phyloP scores from a whole-genome alignment of 192 early-diverging fungal species.

The Coemansia sp. region DNA sequence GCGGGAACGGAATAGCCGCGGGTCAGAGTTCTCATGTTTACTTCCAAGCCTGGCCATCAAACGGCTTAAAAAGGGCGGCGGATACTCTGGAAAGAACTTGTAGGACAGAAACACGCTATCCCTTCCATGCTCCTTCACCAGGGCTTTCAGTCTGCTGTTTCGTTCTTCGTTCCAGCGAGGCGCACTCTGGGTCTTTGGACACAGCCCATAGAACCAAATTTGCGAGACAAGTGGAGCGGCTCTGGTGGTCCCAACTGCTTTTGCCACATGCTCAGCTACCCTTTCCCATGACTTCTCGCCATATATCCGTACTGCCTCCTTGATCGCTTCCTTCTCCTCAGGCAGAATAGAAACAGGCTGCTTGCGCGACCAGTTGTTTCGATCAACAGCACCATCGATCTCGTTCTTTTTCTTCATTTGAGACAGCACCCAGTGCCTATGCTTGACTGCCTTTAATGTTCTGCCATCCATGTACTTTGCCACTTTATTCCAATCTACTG shows the following conservation, averaged over 20 bases:
- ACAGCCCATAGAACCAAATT: constrained; percentile 18
- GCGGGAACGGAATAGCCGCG: neutral
- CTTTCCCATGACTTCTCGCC: constrained; percentile 34
- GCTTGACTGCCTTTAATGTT: constrained; percentile 1
- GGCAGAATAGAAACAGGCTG: neutral
- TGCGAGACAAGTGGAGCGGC: neutral
- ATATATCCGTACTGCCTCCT: constrained; percentile 10
- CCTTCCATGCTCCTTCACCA: constrained; percentile 21
- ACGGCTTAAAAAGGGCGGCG: constrained; percentile 11
- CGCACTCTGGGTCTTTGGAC: constrained; percentile 26
- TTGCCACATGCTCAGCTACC: constrained; percentile 20
- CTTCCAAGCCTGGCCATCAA: constrained; percentile 16
- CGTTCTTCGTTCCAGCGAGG: constrained; percentile 22
- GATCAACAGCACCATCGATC: too few relatives aligned
- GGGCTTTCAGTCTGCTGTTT: constrained; percentile 7
- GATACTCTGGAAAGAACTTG: constrained; percentile 48
- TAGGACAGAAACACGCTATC: constrained; percentile 40
- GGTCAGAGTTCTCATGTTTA: constrained; percentile 12
- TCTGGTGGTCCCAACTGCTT: constrained; percentile 8
- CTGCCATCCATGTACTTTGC: constrained; percentile 2
- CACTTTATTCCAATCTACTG: constrained; percentile 9
- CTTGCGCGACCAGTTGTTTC: too few relatives aligned
- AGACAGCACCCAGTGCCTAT: constrained; percentile 3
- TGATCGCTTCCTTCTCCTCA: constrained; percentile 5
- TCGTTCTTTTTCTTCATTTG: neutral